Conservation (phyloP, 768 basidiomycete genomes). For the Lentinus brumalis region DNA sequence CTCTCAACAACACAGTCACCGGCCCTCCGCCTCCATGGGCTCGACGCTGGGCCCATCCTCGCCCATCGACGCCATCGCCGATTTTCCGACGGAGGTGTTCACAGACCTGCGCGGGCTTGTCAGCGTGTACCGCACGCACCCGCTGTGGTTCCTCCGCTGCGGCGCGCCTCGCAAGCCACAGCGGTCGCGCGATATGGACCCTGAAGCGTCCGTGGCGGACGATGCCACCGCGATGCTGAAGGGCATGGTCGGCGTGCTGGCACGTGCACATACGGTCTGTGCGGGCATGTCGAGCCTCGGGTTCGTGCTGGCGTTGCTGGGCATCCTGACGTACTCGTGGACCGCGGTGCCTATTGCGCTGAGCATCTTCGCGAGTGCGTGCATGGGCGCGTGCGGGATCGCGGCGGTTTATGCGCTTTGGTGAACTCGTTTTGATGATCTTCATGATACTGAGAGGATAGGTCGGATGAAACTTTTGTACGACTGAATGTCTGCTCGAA, state of each 20-base stretch:
- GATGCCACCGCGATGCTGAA: constrained; percentile 8
- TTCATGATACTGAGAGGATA: too few relatives aligned
- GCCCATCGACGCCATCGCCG: constrained; percentile 16
- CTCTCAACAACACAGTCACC: not conserved
- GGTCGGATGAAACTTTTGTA: too few relatives aligned
- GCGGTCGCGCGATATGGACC: not conserved
- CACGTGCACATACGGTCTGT: constrained; percentile 24
- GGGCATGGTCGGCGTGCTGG: constrained; percentile 22
- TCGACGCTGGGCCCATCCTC: constrained; percentile 1
- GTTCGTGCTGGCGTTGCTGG: constrained; percentile 18
- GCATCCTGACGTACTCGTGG: constrained; percentile 26
- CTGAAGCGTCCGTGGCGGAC: constrained; percentile 5
- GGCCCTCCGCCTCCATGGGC: constrained; percentile 1
- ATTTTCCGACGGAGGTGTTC: constrained; percentile 13
- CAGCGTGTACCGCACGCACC: constrained; percentile 22
- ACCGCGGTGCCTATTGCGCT: constrained; percentile 22
- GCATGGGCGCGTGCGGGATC: constrained; percentile 23
- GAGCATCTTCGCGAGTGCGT: constrained; percentile 26
- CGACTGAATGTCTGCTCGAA: too few relatives aligned
- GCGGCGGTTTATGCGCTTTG: constrained; percentile 10
- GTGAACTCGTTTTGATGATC: not conserved
- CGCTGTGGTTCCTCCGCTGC: constrained; percentile 16
- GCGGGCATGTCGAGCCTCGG: constrained; percentile 22
- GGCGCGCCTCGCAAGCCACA: not conserved
- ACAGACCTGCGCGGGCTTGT: constrained; percentile 24